A percentile compares a stretch with the other conserved stretches of the same genome.
Conservation (phyloP, 306 rosid genomes). For the Prunus mongolica region DNA sequence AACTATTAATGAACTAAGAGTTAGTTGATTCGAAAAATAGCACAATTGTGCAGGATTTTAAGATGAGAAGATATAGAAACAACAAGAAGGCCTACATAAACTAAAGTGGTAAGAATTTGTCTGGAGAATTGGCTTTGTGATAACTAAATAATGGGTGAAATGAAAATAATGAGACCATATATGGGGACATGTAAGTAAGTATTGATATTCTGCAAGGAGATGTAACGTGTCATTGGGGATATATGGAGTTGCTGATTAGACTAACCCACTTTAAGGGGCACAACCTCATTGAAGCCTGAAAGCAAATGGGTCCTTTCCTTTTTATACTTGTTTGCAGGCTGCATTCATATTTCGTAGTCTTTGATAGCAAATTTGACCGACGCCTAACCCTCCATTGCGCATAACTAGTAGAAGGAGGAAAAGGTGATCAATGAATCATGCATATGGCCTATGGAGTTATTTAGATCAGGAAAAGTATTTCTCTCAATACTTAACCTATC, state of each 20-base stretch:
- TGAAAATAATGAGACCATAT: too few species aligned
- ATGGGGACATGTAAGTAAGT: background rate
- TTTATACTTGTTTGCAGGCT: background rate
- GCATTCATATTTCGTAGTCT: background rate
- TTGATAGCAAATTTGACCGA: background rate
- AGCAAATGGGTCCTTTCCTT: slow-evolving; percentile 14
- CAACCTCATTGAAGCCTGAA: background rate
- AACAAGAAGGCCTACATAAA: too few species aligned
- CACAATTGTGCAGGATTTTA: too few species aligned
- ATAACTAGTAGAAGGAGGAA: background rate
- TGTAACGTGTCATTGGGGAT: background rate
- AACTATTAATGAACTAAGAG: background rate
- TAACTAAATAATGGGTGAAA: too few species aligned
- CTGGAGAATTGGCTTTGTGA: too few species aligned
- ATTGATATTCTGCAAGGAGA: background rate
- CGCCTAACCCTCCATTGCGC: background rate
- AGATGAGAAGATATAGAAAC: too few species aligned
- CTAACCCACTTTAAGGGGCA: slow-evolving; percentile 25
- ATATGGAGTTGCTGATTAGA: slow-evolving; percentile 20
- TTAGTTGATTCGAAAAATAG: too few species aligned
- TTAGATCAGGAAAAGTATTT: too few species aligned
- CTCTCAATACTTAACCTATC: too few species aligned
- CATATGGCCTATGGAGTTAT: background rate
- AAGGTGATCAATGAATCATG: background rate
- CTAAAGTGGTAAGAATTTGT: too few species aligned